Evolutionary conservation across 2,329 filamentous ascomycete species (phyloP).

Genomic region (Claviceps capensis): DNA sequence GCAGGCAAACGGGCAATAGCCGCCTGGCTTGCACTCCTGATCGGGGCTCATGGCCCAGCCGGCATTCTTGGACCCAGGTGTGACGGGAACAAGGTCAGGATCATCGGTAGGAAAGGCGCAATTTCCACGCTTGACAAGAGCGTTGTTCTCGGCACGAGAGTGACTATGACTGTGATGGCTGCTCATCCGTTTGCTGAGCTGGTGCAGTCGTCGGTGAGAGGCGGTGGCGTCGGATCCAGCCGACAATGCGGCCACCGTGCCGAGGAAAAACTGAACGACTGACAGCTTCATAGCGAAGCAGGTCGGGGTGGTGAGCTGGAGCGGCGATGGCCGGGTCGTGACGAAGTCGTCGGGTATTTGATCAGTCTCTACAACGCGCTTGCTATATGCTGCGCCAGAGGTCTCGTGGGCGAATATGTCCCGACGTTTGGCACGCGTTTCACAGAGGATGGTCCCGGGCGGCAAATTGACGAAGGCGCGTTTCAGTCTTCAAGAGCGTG

Average conservation of each 20-base stretch:
- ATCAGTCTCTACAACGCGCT: constrained; percentile 1
- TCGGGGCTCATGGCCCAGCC: constrained; percentile 75
- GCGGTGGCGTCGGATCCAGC: constrained; percentile 21
- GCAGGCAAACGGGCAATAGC: constrained; percentile 66
- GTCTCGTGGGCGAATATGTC: background rate
- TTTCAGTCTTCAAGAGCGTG: background rate
- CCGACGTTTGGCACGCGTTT: background rate
- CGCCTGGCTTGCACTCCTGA: constrained; percentile 50
- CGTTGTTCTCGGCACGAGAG: constrained; percentile 10
- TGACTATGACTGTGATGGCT: constrained; percentile 15
- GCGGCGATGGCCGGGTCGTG: background rate
- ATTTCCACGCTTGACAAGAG: constrained; percentile 36
- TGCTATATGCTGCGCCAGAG: background rate
- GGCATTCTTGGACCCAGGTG: constrained; percentile 48
- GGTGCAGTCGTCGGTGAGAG: constrained; percentile 22
- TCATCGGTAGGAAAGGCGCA: constrained; percentile 52
- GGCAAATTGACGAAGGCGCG: background rate
- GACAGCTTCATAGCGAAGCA: constrained; percentile 36
- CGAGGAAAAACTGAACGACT: constrained; percentile 33
- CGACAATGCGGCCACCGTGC: constrained; percentile 32
- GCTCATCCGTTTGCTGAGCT: constrained; percentile 22
- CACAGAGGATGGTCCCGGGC: background rate
- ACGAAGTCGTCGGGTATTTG: background rate
- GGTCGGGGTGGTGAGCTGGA: background rate
- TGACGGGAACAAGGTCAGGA: constrained; percentile 53